Evolutionary conservation across 345 rosid genomes (phyloP).

Genomic region (Euphorbia tirucalli): DNA sequence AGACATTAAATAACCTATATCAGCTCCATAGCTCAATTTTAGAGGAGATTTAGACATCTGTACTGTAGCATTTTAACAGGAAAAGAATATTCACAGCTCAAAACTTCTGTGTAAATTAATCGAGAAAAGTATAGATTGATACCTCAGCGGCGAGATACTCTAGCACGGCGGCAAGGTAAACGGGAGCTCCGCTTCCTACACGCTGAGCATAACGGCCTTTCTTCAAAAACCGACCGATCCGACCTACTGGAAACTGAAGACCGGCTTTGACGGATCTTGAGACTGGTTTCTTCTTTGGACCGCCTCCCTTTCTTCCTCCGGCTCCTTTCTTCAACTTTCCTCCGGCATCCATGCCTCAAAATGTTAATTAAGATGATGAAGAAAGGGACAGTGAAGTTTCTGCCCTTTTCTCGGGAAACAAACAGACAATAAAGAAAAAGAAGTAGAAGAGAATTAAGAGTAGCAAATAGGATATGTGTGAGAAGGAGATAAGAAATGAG

Average conservation of each 20-base stretch:
- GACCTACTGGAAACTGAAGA: constrained; percentile 40
- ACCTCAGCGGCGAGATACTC: constrained; percentile 48
- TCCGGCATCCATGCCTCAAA: constrained; percentile 23
- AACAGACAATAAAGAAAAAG: not conserved
- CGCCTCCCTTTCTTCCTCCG: constrained; percentile 41
- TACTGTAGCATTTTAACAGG: not conserved
- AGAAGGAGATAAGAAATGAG: too few relatives aligned
- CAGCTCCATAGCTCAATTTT: not conserved
- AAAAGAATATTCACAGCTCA: not conserved
- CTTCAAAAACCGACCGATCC: constrained; percentile 41
- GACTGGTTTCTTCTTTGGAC: constrained; percentile 43
- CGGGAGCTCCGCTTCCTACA: constrained; percentile 40
- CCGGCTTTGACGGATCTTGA: constrained; percentile 40
- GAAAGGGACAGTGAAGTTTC: not conserved
- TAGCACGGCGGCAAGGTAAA: constrained; percentile 43
- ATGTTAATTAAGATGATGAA: too few relatives aligned
- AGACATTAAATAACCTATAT: not conserved
- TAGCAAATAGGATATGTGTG: not conserved
- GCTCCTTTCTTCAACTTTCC: constrained; percentile 41
- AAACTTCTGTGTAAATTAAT: not conserved
- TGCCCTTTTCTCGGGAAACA: not conserved
- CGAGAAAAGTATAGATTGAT: not conserved
- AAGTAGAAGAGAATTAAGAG: too few relatives aligned
- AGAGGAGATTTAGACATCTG: not conserved
- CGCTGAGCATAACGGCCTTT: constrained; percentile 43